Percentiles rank a stretch among this genome's conserved stretches.
Conservation (phyloP, 257 asterid genomes). For the Cinchona pubescens region DNA sequence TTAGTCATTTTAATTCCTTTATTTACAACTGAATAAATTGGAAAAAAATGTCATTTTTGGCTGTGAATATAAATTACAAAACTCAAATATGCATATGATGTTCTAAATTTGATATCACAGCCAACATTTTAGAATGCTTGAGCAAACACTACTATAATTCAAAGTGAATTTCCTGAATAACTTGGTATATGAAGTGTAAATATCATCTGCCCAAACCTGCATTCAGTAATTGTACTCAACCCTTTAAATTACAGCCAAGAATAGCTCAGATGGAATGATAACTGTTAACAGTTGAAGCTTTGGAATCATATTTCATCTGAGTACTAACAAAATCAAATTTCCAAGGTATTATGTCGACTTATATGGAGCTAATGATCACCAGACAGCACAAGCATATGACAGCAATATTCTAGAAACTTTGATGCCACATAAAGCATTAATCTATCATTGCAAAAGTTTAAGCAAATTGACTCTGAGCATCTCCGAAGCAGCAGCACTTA, state of each 20-base stretch:
- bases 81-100: no score
- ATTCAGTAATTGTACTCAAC: not conserved
- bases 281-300: not conserved
- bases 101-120: not conserved
- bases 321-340: no score
- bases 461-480: not conserved
- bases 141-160: not conserved
- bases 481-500: not conserved
- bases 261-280: not conserved
- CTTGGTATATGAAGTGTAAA: not conserved
- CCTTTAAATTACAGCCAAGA: no score
- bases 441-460: no score
- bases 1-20: no score
- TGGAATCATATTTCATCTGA: not conserved
- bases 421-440: no score
- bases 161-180: not conserved
- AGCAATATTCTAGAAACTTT: not conserved
- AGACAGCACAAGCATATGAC: not conserved
- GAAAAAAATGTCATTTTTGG: not conserved
- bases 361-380: not conserved
- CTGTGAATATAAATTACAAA: not conserved
- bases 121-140: not conserved
- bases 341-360: no score
- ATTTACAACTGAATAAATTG: no score
- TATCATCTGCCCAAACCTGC: no score